Conservation (phyloP, 1,284 basidiomycete genomes). For the Pyrrhoderma noxium region DNA sequence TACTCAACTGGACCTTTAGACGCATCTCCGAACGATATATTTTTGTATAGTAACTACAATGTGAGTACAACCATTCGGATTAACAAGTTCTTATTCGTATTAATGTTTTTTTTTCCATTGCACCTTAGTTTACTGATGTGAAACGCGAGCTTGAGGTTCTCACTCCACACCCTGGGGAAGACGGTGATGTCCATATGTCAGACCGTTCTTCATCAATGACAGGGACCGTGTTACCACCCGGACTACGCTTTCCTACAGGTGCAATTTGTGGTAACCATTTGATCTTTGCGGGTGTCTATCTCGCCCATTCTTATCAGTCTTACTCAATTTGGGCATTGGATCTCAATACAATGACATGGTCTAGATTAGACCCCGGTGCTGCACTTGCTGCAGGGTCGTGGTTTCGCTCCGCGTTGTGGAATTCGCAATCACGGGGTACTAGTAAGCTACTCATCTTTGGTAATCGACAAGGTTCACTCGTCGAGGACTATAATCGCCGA, state of each 20-base stretch:
- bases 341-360: conserved; percentile 74
- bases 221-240: conserved; percentile 76
- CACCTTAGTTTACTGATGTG: conserved; percentile 74
- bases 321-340: conserved; percentile 90
- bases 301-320: conserved; percentile 82
- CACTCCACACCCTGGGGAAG: conserved; percentile 55
- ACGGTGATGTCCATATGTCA: conserved; percentile 61
- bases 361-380: conserved; percentile 76
- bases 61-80: conserved; percentile 36
- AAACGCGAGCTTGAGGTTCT: conserved; percentile 88
- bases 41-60: conserved; percentile 84
- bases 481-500: conserved; percentile 86
- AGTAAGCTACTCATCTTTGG: conserved; percentile 88
- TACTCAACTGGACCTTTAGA: conserved; percentile 66
- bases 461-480: conserved; percentile 77
- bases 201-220: conserved; percentile 74
- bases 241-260: conserved; percentile 88
- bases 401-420: conserved; percentile 83
- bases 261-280: conserved; percentile 83
- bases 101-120: conserved; percentile 5
- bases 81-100: not conserved
- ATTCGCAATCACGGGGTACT: conserved; percentile 32
- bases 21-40: conserved; percentile 72
- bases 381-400: conserved; percentile 77
- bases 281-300: conserved; percentile 84